A percentile compares a stretch with the other conserved stretches of the same genome.
Evolutionary conservation across 164 flowering plant species (phyloP).

Genomic region (Chimonanthus praecox): DNA sequence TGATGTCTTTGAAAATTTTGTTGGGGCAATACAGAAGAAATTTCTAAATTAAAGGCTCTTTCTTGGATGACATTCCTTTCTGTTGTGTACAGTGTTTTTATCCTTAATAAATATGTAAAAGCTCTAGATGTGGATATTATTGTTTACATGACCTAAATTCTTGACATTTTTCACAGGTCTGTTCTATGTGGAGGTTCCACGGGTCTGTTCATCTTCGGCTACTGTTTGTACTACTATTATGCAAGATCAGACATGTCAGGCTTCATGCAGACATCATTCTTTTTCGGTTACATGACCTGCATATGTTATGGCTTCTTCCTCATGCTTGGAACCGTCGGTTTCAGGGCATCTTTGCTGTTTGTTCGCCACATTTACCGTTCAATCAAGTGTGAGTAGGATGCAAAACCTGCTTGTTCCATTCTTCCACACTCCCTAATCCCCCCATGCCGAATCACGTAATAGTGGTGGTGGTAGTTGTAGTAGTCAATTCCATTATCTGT

Average conservation of each 20-base stretch:
- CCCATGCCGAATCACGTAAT: background rate
- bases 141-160: background rate
- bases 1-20: background rate
- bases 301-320: constrained; percentile 24
- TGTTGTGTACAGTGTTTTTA: background rate
- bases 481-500: background rate
- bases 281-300: constrained; percentile 26
- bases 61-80: background rate
- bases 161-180: constrained; percentile 10
- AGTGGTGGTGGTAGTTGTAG: background rate
- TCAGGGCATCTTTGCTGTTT: constrained; percentile 21
- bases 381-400: constrained; percentile 18
- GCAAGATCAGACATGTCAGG: constrained; percentile 26
- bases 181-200: constrained; percentile 22
- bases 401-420: background rate
- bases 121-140: background rate
- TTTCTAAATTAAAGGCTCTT: background rate
- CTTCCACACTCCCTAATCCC: background rate
- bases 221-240: constrained; percentile 19
- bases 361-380: constrained; percentile 25
- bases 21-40: background rate
- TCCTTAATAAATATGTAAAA: background rate
- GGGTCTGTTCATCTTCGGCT: constrained; percentile 16
- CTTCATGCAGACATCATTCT: constrained; percentile 24
- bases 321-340: constrained; percentile 21